Evolutionary conservation across 768 basidiomycete species (phyloP).

Genomic region (Mycena galopus): DNA sequence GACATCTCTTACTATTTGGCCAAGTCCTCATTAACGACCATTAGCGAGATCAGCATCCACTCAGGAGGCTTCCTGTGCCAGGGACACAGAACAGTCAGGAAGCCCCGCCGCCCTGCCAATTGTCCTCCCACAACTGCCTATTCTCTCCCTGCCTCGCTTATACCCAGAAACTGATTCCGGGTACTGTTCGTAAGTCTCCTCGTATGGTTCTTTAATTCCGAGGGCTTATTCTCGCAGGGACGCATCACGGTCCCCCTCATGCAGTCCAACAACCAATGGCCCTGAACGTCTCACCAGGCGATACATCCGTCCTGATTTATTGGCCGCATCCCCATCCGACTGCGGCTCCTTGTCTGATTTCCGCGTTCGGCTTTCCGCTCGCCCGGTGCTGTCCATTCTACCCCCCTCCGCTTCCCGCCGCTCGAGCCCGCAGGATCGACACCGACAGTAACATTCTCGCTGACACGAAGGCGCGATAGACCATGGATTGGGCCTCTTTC

Average conservation of each 20-base stretch:
- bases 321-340: constrained; percentile 17
- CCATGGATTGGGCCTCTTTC: too few relatives aligned
- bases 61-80: neutral
- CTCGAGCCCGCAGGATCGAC: neutral
- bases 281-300: constrained; percentile 5
- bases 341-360: neutral
- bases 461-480: neutral
- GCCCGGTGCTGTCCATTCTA: neutral
- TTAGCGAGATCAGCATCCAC: neutral
- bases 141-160: neutral
- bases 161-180: constrained; percentile 13
- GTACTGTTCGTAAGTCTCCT: constrained; percentile 13
- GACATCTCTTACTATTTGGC: neutral
- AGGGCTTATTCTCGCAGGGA: neutral
- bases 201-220: neutral
- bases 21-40: neutral
- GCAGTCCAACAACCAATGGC: neutral
- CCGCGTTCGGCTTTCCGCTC: constrained; percentile 6
- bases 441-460: neutral
- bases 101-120: neutral
- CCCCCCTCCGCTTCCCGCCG: neutral
- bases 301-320: constrained; percentile 22
- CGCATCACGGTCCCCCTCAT: constrained; percentile 2
- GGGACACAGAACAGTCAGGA: neutral
- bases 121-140: constrained; percentile 13